These are phyloP conservation scores for Hamamelis virginiana DNA, from an alignment of 164 flowering plant species.

Conservation along the genomic window DNA sequence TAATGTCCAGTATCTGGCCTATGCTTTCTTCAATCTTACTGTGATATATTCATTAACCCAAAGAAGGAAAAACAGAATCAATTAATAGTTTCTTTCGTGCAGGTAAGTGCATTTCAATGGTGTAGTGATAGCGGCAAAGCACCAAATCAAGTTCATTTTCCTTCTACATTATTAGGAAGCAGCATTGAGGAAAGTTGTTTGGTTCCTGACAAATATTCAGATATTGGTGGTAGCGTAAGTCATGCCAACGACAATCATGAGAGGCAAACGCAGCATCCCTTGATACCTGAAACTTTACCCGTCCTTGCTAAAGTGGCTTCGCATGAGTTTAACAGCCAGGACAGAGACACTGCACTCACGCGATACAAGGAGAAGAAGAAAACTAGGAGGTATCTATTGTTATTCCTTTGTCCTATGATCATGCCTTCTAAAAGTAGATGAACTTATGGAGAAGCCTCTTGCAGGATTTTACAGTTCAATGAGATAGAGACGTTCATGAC, in stretches of 20 bases:
- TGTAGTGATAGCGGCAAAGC: constrained; percentile 26
- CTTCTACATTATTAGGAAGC: constrained; percentile 21
- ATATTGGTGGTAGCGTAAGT: constrained; percentile 17
- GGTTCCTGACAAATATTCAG: constrained; percentile 35
- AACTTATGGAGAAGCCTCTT: too few species aligned
- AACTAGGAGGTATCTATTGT: constrained; percentile 22
- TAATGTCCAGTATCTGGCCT: too few species aligned
- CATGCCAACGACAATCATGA: constrained; percentile 18
- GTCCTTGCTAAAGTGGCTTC: constrained; percentile 23
- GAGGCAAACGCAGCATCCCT: constrained; percentile 20
- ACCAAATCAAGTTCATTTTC: constrained; percentile 23
- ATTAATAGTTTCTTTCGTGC: constrained; percentile 16
- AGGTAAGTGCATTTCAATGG: constrained; percentile 39
- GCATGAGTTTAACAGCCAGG: constrained; percentile 46
- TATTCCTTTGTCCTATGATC: not conserved
- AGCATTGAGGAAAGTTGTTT: constrained; percentile 26
- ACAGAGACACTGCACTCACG: constrained; percentile 68
- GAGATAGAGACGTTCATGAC: too few species aligned
- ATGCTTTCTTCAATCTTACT: too few species aligned
- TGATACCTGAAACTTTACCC: constrained; percentile 6
- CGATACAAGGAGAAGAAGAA: constrained; percentile 89
- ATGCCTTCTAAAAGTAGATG: too few species aligned
- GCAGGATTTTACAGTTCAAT: too few species aligned
- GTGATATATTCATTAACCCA: too few species aligned
- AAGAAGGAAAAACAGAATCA: too few species aligned